Evolutionary conservation across 495 filamentous ascomycete species (phyloP).

Genomic region (Glarea lozoyensis): DNA sequence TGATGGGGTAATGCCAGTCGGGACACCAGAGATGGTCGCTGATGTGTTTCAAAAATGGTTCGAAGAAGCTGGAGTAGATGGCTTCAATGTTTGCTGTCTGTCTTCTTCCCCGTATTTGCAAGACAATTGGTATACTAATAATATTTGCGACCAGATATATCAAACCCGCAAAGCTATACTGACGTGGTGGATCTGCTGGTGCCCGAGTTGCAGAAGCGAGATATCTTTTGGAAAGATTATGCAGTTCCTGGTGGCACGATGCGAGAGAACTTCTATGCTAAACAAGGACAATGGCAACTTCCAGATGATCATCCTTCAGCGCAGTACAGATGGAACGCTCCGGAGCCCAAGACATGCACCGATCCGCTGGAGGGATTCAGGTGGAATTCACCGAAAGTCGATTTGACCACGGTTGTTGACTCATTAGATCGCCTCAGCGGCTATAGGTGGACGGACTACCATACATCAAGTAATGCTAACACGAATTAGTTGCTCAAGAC

Average conservation of each 20-base stretch:
- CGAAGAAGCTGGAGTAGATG: slow-evolving; percentile 34
- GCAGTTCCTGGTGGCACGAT: slow-evolving; percentile 37
- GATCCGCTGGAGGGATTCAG: no score
- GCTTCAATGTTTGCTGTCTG: slow-evolving; percentile 35
- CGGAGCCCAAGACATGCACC: no score
- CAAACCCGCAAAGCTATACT: slow-evolving; percentile 45
- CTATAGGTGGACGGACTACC: no score
- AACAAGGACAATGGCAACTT: slow-evolving; percentile 5
- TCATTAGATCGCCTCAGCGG: no score
- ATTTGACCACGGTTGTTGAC: no score
- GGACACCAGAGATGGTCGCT: slow-evolving; percentile 36
- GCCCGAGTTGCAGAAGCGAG: slow-evolving; percentile 46
- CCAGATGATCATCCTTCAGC: slow-evolving; percentile 26
- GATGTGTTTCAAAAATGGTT: slow-evolving; percentile 43
- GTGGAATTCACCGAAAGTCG: no score
- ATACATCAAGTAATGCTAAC: no score
- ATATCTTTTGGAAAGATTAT: slow-evolving; percentile 43
- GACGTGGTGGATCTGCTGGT: slow-evolving; percentile 52
- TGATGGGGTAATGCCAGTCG: slow-evolving; percentile 39
- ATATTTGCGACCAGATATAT: slow-evolving; percentile 6
- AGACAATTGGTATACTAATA: background rate
- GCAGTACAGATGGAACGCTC: slow-evolving; percentile 25
- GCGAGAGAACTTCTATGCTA: slow-evolving; percentile 39
- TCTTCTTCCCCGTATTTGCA: slow-evolving; percentile 4
- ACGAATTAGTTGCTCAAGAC: no score